Evolutionary conservation across 345 rosid species (phyloP).

Genomic region (Ailanthus altissimus): DNA sequence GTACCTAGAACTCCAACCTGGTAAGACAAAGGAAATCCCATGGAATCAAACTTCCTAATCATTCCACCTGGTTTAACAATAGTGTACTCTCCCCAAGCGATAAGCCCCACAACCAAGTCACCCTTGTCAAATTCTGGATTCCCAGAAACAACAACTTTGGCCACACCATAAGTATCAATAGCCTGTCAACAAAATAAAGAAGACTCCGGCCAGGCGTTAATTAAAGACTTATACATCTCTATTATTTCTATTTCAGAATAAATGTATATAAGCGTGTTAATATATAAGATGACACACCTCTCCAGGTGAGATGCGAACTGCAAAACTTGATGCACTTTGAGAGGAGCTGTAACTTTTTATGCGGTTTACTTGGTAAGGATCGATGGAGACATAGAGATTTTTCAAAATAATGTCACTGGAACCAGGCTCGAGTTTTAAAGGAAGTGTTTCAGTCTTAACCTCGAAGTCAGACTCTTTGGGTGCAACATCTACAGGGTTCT

Average conservation of each 20-base stretch:
- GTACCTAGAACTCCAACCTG: conserved; percentile 60
- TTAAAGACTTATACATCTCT: too few relatives aligned
- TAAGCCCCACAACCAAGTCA: conserved; percentile 49
- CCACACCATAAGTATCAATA: conserved; percentile 55
- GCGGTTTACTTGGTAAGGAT: conserved; percentile 62
- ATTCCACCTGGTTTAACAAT: conserved; percentile 40
- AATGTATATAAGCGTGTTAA: not conserved
- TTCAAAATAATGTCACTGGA: conserved; percentile 40
- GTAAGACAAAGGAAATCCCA: conserved; percentile 62
- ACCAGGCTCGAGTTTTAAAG: conserved; percentile 29
- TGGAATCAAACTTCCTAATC: conserved; percentile 48
- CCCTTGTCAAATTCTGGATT: conserved; percentile 46
- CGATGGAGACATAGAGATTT: conserved; percentile 53
- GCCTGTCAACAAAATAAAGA: conserved; percentile 29
- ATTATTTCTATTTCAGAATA: not conserved
- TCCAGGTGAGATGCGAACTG: conserved; percentile 39
- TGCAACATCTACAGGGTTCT: conserved; percentile 35
- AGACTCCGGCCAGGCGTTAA: not conserved
- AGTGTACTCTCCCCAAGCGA: conserved; percentile 56
- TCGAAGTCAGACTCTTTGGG: conserved; percentile 48
- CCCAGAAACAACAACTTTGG: conserved; percentile 48
- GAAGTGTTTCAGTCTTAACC: conserved; percentile 28
- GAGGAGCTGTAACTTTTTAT: conserved; percentile 49
- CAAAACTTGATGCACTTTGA: conserved; percentile 18
- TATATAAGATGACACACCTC: conserved; percentile 27